Evolutionary conservation across 1,284 basidiomycete genomes (phyloP).

Genomic region (Caloboletus inedulis): DNA sequence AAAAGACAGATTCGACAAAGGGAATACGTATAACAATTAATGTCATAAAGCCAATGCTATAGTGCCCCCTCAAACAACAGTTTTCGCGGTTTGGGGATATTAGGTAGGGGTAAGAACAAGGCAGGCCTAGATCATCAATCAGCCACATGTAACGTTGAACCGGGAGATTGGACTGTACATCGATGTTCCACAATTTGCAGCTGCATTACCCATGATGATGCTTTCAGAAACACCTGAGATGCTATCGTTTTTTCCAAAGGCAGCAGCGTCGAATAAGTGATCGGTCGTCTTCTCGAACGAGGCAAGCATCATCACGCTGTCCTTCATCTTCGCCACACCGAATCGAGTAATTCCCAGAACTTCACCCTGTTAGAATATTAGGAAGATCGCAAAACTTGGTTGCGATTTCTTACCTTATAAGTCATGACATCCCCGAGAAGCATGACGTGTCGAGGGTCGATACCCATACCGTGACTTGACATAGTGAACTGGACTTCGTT

Average conservation of each 20-base stretch:
- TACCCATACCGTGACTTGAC: slow-evolving; percentile 96
- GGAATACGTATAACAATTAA: too few species aligned
- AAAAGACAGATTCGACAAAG: background rate
- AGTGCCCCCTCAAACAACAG: slow-evolving; percentile 57
- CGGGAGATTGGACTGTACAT: slow-evolving; percentile 54
- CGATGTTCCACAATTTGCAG: slow-evolving; percentile 92
- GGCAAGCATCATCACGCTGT: slow-evolving; percentile 98
- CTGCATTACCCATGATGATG: slow-evolving; percentile 99
- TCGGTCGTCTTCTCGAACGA: slow-evolving; percentile 99
- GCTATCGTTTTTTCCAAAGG: slow-evolving; percentile 92
- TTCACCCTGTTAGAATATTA: slow-evolving; percentile 64
- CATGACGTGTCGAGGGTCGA: slow-evolving; percentile 99
- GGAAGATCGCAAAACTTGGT: background rate
- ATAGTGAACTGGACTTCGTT: slow-evolving; percentile 98
- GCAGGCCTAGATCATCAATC: slow-evolving; percentile 45
- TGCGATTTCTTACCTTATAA: slow-evolving; percentile 74
- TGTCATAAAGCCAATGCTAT: slow-evolving; percentile 17
- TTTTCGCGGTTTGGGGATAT: slow-evolving; percentile 49
- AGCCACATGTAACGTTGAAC: slow-evolving; percentile 1
- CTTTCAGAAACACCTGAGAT: slow-evolving; percentile 98
- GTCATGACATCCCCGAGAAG: slow-evolving; percentile 98
- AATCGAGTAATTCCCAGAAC: slow-evolving; percentile 98
- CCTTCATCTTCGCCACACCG: slow-evolving; percentile 99
- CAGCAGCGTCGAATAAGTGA: slow-evolving; percentile 96
- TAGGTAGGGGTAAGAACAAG: slow-evolving; percentile 52